Evolutionary conservation across 169 alveolate genomes (phyloP).

Genomic region (Eimeria praecox): DNA sequence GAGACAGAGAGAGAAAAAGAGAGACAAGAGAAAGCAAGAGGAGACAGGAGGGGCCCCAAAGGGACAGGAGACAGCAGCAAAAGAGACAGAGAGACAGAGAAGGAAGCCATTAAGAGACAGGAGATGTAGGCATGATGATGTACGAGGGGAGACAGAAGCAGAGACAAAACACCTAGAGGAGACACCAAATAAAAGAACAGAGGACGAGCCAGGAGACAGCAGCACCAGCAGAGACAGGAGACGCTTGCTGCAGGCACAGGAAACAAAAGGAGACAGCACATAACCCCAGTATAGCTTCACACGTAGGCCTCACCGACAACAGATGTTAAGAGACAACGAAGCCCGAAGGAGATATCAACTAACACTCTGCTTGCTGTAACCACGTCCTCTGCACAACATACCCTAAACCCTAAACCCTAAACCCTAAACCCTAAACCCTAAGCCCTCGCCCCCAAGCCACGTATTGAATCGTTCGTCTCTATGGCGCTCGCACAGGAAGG

Average conservation of each 20-base stretch:
- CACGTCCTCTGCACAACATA: constrained; percentile 44
- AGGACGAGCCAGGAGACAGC: background rate
- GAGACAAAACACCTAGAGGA: background rate
- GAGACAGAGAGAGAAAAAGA: background rate
- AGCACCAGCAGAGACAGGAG: background rate
- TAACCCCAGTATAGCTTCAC: background rate
- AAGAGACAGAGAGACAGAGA: background rate
- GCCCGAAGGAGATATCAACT: constrained; percentile 73
- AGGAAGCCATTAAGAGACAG: background rate
- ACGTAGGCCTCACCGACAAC: constrained; percentile 15
- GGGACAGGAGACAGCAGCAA: too few species aligned
- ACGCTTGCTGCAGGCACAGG: background rate
- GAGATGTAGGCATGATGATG: background rate
- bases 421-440: background rate
- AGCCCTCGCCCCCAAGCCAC: background rate
- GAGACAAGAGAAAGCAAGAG: background rate
- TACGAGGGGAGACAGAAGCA: background rate
- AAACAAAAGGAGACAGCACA: background rate
- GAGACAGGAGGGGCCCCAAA: too few species aligned
- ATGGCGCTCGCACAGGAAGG: too few species aligned
- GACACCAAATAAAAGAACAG: background rate
- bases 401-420: background rate
- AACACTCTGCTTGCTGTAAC: constrained; percentile 43
- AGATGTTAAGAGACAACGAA: constrained; percentile 50
- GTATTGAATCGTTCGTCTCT: too few species aligned